These are phyloP conservation scores for Solanum rostratum DNA, from an alignment of 257 asterid species.

Conservation along the genomic window DNA sequence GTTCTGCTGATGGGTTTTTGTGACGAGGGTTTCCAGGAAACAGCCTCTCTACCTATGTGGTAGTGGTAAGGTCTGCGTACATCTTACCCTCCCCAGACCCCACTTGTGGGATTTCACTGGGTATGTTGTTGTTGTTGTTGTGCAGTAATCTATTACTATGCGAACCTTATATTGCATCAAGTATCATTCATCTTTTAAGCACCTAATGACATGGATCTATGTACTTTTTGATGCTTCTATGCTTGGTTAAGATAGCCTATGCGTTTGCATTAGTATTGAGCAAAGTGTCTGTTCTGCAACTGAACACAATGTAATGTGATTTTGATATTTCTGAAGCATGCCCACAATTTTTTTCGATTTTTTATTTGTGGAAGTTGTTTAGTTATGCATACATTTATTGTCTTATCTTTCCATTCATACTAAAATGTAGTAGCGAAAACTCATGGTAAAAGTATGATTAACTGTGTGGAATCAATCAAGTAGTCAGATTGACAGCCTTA, in stretches of 20 bases:
- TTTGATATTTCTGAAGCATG: neutral
- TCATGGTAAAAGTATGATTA: neutral
- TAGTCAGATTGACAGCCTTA: neutral
- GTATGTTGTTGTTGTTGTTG: no score
- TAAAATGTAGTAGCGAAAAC: neutral
- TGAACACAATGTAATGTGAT: neutral
- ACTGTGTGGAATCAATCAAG: neutral
- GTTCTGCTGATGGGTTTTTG: no score
- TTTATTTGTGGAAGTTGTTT: neutral
- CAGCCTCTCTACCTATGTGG: no score
- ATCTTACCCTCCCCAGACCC: no score
- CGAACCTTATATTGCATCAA: neutral
- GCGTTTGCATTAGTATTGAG: neutral
- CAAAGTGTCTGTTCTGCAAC: neutral
- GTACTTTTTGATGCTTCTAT: neutral
- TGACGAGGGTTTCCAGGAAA: no score
- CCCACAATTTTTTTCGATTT: neutral
- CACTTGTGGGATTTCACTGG: no score
- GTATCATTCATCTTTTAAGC: neutral
- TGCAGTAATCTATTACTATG: neutral
- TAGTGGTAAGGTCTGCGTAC: no score
- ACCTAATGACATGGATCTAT: neutral
- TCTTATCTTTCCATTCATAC: neutral
- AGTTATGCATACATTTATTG: neutral
- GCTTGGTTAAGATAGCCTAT: neutral